Percentiles rank a stretch among this genome's conserved stretches.
Conservation (phyloP, 257 asterid genomes). For the Solanum pinnatisectum region DNA sequence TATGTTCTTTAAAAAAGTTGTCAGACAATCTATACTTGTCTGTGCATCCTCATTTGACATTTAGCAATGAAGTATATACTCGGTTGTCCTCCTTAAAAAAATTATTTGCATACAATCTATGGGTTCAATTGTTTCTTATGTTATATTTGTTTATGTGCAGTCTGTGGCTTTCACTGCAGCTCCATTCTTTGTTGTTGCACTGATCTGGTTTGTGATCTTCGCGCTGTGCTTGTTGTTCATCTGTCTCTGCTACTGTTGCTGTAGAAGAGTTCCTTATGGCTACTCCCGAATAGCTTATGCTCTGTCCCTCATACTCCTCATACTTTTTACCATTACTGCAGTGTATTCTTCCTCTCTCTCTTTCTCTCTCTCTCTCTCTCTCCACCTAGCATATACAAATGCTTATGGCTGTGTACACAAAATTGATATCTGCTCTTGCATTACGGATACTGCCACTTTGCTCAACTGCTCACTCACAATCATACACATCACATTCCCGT, state of each 20-base stretch:
- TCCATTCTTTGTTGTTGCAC: slow-evolving; percentile 53
- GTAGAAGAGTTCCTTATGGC: slow-evolving; percentile 46
- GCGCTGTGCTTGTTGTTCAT: slow-evolving; percentile 42
- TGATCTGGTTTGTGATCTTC: slow-evolving; percentile 50
- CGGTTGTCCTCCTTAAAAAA: background rate
- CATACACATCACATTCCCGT: background rate
- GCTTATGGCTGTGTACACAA: background rate
- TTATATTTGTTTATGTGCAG: slow-evolving; percentile 30
- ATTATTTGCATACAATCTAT: background rate
- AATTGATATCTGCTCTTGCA: background rate
- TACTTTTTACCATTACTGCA: slow-evolving; percentile 46
- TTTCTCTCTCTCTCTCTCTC: slow-evolving; percentile 15
- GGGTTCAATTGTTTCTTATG: background rate
- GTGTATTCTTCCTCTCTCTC: slow-evolving; percentile 29
- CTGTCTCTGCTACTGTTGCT: slow-evolving; percentile 46
- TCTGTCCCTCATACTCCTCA: slow-evolving; percentile 62
- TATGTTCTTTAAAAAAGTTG: background rate
- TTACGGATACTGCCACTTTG: background rate
- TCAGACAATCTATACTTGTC: background rate
- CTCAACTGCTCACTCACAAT: background rate
- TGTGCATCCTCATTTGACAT: background rate
- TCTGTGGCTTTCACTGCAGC: slow-evolving; percentile 61
- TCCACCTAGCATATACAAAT: background rate
- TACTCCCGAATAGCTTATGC: slow-evolving; percentile 57
- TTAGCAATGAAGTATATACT: background rate